Conservation (phyloP, 179 eudicot species). For the Silene vulgaris region DNA sequence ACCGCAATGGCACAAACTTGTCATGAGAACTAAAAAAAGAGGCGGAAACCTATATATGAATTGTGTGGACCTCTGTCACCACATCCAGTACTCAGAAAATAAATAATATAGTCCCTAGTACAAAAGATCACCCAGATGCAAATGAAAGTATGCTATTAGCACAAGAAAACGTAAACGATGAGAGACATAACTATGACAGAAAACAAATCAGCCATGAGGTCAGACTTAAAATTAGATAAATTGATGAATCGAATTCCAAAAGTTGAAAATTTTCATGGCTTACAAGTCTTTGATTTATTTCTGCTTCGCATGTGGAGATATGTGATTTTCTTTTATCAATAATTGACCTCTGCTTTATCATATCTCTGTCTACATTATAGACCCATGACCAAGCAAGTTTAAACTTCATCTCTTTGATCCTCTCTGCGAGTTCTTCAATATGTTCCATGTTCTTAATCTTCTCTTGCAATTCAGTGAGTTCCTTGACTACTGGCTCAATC, state of each 20-base stretch:
- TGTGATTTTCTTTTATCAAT: slow-evolving; percentile 53
- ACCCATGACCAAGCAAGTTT: slow-evolving; percentile 96
- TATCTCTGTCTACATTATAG: slow-evolving; percentile 57
- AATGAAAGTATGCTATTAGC: neutral
- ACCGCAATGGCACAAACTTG: slow-evolving; percentile 3
- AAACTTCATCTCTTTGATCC: slow-evolving; percentile 56
- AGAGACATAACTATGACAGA: slow-evolving; percentile 1
- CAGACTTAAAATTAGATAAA: neutral
- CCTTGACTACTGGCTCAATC: slow-evolving; percentile 64
- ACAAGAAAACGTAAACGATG: neutral
- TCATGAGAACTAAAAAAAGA: neutral
- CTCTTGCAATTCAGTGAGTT: slow-evolving; percentile 65
- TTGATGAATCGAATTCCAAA: neutral
- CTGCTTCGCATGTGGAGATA: slow-evolving; percentile 52
- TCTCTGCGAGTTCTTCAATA: slow-evolving; percentile 72
- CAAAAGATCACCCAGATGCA: neutral
- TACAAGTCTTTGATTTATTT: slow-evolving; percentile 54
- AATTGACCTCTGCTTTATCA: slow-evolving; percentile 39
- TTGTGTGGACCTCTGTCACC: neutral
- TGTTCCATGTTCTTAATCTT: slow-evolving; percentile 81
- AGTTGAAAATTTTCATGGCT: slow-evolving; percentile 22
- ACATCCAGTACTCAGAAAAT: neutral
- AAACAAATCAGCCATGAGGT: neutral
- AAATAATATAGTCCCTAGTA: neutral
- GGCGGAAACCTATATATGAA: neutral